Base-by-base conservation (phyloP, 75 land plant species). In the Ceratopteris richardii region DNA sequence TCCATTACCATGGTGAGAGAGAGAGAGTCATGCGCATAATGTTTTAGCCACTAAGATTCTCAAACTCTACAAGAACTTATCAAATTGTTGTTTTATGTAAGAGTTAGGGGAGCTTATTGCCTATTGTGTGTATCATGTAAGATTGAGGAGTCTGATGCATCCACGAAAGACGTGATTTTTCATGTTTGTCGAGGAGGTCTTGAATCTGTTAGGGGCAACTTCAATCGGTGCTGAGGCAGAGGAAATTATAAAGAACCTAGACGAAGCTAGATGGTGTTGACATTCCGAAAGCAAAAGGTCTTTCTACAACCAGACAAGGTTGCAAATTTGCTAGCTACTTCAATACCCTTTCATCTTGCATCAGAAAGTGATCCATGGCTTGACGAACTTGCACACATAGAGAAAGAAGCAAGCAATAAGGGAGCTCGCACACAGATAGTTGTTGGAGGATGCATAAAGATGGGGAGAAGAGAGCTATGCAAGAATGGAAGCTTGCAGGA, bases 291-390 rank as follows among this genome's bases (percentile, higher is more conserved):
- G n/a, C n/a, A 86, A 54, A 90, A 76, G 61, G 91, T 80, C 20
- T 83, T 80, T 61, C 75, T 90, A 30, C 79, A 90, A 54, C 90
- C 96, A 0, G 70, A 86, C 6, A 76, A 82, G 85, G 77, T 82
- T 31, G 85, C 83, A 17, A 75, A 82, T 54, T 67, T 80, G 24
- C 79, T 82, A 19, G 66, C 74, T 11, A 66, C 43, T 48, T 82
- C 81, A 22, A 56, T 85, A 25, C 88, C 88, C 22, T 30, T 65
- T 18, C 37, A 44, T n/a, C 24, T 71, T 19, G 44, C 43, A 12
- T 26, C 21, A 2, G 59, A 55, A 52, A 64, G 56, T 7, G 78
- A 77, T 58, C 76, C 63, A 13, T 50, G 71, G 21, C 51, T 21
- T 28, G 50, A 74, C 48, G 90, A 87, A 39, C 67, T 83, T 0